These are phyloP conservation scores for Domatiomyces catenatus DNA, from an alignment of 2,329 filamentous ascomycete species.

Conservation along the genomic window DNA sequence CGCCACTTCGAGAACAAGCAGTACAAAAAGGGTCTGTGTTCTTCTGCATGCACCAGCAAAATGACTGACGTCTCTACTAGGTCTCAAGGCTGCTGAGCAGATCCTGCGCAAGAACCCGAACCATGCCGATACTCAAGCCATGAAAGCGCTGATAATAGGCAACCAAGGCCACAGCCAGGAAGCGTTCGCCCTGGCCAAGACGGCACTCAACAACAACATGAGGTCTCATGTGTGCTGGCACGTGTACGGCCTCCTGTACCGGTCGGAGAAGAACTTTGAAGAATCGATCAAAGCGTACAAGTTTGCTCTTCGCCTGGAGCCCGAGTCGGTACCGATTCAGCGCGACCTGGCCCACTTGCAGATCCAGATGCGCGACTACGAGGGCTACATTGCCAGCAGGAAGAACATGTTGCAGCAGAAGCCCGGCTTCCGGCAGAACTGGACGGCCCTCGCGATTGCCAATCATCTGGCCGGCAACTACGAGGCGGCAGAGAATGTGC, in stretches of 20 bases:
- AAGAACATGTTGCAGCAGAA: slow-evolving; percentile 73
- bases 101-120: slow-evolving; percentile 89
- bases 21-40: slow-evolving; percentile 60
- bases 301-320: slow-evolving; percentile 80
- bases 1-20: slow-evolving; percentile 97
- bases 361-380: slow-evolving; percentile 90
- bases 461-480: slow-evolving; percentile 82
- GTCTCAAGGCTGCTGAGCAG: slow-evolving; percentile 88
- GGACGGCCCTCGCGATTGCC: slow-evolving; percentile 92
- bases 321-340: slow-evolving; percentile 87
- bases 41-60: slow-evolving; percentile 3
- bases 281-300: slow-evolving; percentile 99
- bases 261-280: slow-evolving; percentile 91
- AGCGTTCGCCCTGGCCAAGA: slow-evolving; percentile 83
- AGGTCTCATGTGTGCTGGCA: slow-evolving; percentile 99
- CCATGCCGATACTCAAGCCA: slow-evolving; percentile 95
- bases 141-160: slow-evolving; percentile 97
- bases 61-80: slow-evolving; percentile 27
- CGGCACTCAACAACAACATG: slow-evolving; percentile 89
- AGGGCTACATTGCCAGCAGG: slow-evolving; percentile 81
- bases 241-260: slow-evolving; percentile 88
- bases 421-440: slow-evolving; percentile 73
- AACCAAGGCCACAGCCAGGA: slow-evolving; percentile 83
- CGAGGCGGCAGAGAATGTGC: slow-evolving; percentile 71
- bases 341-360: slow-evolving; percentile 85